These are phyloP conservation scores for Mimosa bimucronata DNA, from an alignment of 306 rosid genomes.

Conservation along the genomic window DNA sequence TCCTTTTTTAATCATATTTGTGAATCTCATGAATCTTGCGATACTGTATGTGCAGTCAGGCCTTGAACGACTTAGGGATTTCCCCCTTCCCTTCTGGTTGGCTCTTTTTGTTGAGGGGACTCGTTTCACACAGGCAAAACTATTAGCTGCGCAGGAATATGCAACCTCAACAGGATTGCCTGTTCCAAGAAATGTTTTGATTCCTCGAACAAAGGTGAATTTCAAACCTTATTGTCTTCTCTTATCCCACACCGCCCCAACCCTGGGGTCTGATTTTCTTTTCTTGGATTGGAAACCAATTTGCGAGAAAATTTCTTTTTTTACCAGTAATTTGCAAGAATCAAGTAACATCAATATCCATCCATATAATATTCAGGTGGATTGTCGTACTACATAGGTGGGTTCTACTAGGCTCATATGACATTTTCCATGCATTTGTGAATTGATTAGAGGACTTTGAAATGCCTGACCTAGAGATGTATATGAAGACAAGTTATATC, in stretches of 20 bases:
- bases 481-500: neutral
- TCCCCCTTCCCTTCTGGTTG: constrained; percentile 90
- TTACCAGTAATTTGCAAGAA: neutral
- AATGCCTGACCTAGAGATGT: neutral
- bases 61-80: constrained; percentile 73
- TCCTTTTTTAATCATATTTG: constrained; percentile 25
- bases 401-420: constrained; percentile 3
- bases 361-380: neutral
- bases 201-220: constrained; percentile 94
- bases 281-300: constrained; percentile 30
- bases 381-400: constrained; percentile 14
- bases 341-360: constrained; percentile 13
- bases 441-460: constrained; percentile 21
- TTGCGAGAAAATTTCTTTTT: constrained; percentile 1
- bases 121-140: constrained; percentile 89
- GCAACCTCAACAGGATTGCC: constrained; percentile 74
- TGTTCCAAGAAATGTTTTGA: constrained; percentile 86
- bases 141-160: constrained; percentile 88
- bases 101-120: constrained; percentile 98
- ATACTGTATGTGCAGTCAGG: constrained; percentile 69
- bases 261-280: neutral
- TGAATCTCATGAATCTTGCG: constrained; percentile 39
- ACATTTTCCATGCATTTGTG: neutral
- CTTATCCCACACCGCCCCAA: neutral
- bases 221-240: neutral